A percentile compares a stretch with the other conserved stretches of the same genome.
These are phyloP conservation scores for Marsdenia floribunda DNA, from an alignment of 257 asterid species.

Conservation along the genomic window DNA sequence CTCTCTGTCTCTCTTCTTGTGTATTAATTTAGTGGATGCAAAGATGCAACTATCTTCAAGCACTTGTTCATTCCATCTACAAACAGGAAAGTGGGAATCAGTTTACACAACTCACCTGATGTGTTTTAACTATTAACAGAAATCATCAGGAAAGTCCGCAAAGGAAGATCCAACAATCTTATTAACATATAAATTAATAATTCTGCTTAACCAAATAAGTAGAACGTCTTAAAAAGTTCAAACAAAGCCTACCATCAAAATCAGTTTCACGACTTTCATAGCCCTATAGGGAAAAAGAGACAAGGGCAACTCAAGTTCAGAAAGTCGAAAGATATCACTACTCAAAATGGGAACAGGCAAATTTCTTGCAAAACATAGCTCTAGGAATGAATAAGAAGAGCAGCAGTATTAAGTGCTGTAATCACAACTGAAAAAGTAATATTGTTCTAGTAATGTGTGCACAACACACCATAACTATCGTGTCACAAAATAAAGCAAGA, in stretches of 20 bases:
- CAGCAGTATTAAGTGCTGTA: not conserved
- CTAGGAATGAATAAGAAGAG: not conserved
- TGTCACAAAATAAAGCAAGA: not conserved
- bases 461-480: not conserved
- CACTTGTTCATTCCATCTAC: not conserved
- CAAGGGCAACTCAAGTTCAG: not conserved
- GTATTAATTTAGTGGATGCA: not conserved
- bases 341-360: not conserved
- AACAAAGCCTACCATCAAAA: not conserved
- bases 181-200: not conserved
- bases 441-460: too few relatives aligned
- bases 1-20: not conserved
- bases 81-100: not conserved
- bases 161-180: not conserved
- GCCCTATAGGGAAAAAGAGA: too few relatives aligned
- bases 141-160: too few relatives aligned
- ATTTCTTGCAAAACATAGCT: not conserved
- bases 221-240: not conserved
- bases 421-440: not conserved
- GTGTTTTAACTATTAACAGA: not conserved
- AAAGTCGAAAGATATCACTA: not conserved
- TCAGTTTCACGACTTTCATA: not conserved
- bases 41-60: constrained; percentile 1
- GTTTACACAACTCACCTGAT: constrained; percentile 7
- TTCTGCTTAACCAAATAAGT: not conserved